Evolutionary conservation across 805 yeast species (phyloP).

Genomic region (Phaffomyces thermotolerans): DNA sequence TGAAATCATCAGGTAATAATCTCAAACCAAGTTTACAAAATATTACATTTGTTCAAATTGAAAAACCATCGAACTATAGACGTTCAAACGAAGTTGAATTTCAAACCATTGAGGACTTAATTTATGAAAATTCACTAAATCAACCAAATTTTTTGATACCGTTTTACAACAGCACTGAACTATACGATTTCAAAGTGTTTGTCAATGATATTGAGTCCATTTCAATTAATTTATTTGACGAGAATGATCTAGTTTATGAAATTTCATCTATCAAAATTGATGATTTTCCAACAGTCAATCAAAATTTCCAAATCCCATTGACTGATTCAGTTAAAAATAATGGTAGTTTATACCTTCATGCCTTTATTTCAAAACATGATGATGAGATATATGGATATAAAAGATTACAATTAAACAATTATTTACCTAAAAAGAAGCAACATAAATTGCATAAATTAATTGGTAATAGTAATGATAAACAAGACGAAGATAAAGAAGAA

Average conservation of each 20-base stretch:
- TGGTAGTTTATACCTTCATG: conserved; percentile 30
- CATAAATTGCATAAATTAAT: conserved; percentile 26
- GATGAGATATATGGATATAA: conserved; percentile 17
- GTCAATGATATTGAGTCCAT: conserved; percentile 15
- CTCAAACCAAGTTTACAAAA: too few species aligned
- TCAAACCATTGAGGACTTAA: conserved; percentile 12
- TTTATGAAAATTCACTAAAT: conserved; percentile 20
- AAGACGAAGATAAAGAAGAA: conserved; percentile 9
- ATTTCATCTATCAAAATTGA: not conserved
- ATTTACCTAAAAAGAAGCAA: conserved; percentile 23
- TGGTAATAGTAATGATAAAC: conserved; percentile 13
- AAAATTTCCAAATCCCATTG: conserved; percentile 7
- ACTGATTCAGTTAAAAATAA: conserved; percentile 22
- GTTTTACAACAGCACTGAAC: conserved; percentile 13
- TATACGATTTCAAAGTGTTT: conserved; percentile 17
- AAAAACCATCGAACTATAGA: too few species aligned
- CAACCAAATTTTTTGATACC: conserved; percentile 17
- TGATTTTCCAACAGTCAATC: conserved; percentile 7
- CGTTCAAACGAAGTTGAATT: too few species aligned
- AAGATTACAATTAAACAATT: conserved; percentile 22
- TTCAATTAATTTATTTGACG: conserved; percentile 3
- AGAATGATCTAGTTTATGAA: not conserved
- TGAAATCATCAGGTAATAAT: too few species aligned
- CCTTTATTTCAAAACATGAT: conserved; percentile 18
- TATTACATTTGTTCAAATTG: too few species aligned